Base-by-base conservation (phyloP, 305 asterid species). In the Euphrasia arctica region DNA sequence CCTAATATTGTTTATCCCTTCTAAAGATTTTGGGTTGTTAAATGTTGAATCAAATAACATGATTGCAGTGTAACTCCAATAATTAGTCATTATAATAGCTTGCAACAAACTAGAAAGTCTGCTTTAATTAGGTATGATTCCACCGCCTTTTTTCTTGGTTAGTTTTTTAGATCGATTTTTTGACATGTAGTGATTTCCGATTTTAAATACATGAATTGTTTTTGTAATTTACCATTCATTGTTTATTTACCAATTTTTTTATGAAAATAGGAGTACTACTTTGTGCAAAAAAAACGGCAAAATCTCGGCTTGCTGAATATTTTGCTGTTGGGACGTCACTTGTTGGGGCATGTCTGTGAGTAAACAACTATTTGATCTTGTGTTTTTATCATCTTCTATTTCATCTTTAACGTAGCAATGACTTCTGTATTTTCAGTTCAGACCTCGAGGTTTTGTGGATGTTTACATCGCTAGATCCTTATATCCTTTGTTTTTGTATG, bases 301-400 rank as follows among this genome's bases (percentile, higher is more conserved):
- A 90, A 82, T 83, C 95, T 71, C 76, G 82, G 73, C 91, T 93
- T 65, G 89, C 99, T 48, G 84, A 97, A 28, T 80, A 75, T 77
- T 93, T 93, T 28, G 96, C 97, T 60, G 95, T 86, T 67, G 96
- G 94, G 67, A 88, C 97, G 43, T 86, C 99, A 58, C 69, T 66
- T 74, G 79, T 85, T 61, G 79, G 75, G 66, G 70, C 70, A 64
- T 68, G 73, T 71, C 66, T 82, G 97, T 87, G 64, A 79, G 82
- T 59, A 41, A 56, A 22, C 58, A 59, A 42, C 66, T 29, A 54
- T 28, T 68, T 59, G 12, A 18, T 18, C 22, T 18, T 18, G 22
- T 18, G 22, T 18, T 18, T 18, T 18, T 18, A 18, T 18, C 22
- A 18, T 70, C n/a, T 60, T 22, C 48, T 64, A 43, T 51, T 25